Conservation (phyloP, 2,329 filamentous ascomycete species). For the Sporothrix schenckii region DNA sequence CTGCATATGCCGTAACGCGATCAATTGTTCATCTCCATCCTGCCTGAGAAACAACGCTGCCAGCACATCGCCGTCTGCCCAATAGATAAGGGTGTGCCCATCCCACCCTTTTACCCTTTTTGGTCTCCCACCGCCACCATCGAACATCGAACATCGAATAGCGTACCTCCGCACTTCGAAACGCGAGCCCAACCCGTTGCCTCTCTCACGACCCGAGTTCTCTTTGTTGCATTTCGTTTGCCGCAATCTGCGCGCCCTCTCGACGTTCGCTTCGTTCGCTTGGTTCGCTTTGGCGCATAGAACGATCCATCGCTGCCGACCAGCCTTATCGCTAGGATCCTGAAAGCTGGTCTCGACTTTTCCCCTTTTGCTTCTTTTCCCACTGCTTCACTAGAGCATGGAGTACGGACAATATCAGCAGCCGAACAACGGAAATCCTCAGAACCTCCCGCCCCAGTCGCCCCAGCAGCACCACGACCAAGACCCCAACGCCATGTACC, state of each 20-base stretch:
- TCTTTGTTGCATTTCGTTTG: background rate
- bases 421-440: constrained; percentile 66
- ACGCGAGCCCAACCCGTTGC: constrained; percentile 24
- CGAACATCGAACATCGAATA: background rate
- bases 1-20: constrained; percentile 63
- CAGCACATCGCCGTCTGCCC: constrained; percentile 65
- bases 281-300: constrained; percentile 9
- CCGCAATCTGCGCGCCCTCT: background rate
- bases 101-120: constrained; percentile 47
- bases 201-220: background rate
- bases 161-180: background rate
- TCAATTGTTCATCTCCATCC: constrained; percentile 56
- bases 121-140: no score
- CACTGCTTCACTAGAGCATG: constrained; percentile 56
- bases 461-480: constrained; percentile 63
- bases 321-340: background rate
- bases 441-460: constrained; percentile 73
- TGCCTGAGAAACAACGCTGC: constrained; percentile 55
- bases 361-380: background rate
- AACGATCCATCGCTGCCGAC: background rate
- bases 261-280: no score
- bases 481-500: constrained; percentile 72
- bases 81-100: constrained; percentile 58
- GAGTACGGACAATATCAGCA: constrained; percentile 76
- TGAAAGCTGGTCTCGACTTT: background rate